Conservation (phyloP, 2,329 filamentous ascomycete genomes). For the Purpureocillium lavendulum region DNA sequence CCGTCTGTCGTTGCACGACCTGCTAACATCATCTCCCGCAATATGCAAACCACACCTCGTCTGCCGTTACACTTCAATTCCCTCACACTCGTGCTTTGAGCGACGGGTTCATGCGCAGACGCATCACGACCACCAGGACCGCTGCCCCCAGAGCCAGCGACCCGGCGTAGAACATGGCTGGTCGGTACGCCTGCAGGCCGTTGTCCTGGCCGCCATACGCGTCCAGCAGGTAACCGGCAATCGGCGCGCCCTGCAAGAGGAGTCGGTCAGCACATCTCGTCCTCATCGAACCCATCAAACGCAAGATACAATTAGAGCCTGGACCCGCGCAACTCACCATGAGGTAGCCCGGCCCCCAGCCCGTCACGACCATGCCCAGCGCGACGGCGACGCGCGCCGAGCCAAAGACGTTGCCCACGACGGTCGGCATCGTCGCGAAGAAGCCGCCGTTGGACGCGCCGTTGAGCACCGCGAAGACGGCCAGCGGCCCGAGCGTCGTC, state of each 20-base stretch:
- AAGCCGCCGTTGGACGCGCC: slow-evolving; percentile 51
- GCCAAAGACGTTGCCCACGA: slow-evolving; percentile 48
- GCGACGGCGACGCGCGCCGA: slow-evolving; percentile 42
- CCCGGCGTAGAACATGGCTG: slow-evolving; percentile 52
- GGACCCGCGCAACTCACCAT: no score
- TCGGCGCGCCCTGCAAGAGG: slow-evolving; percentile 39
- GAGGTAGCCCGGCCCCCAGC: slow-evolving; percentile 51
- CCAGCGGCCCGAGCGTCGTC: slow-evolving; percentile 36
- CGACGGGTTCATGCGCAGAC: no score
- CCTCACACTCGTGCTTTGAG: no score
- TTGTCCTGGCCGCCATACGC: slow-evolving; percentile 38
- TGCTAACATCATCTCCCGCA: no score
- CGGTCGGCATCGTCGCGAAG: slow-evolving; percentile 53
- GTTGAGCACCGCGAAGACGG: slow-evolving; percentile 48
- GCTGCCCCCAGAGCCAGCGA: slow-evolving; percentile 35
- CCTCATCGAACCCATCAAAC: background rate
- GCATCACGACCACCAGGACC: no score
- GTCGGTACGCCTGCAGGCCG: slow-evolving; percentile 42
- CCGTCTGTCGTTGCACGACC: no score
- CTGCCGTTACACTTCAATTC: no score
- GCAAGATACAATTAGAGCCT: no score
- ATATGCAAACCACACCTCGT: no score
- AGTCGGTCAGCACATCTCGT: slow-evolving; percentile 7
- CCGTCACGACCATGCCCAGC: slow-evolving; percentile 52
- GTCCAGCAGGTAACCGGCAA: slow-evolving; percentile 48